Base-by-base conservation (phyloP, 768 basidiomycete species). In the Leccinum truebloodii region DNA sequence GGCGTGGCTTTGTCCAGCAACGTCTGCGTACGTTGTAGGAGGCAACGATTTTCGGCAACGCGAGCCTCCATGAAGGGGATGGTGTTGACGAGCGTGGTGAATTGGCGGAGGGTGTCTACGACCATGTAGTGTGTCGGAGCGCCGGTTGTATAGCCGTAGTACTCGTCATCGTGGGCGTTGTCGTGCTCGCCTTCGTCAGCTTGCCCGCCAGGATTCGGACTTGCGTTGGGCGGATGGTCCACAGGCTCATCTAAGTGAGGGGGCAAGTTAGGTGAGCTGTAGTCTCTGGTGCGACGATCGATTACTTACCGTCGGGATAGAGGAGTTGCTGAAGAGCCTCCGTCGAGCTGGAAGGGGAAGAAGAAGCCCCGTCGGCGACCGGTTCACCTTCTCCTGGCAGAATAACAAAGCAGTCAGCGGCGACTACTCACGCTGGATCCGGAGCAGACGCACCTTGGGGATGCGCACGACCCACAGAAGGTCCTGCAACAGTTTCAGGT, bases 101-200 rank as follows among this genome's bases (percentile, higher is more conserved):
- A 64, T 57, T 63, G 61, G 14, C 72, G 69, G n/a, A 73, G 72
- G 52, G 63, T 39, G 16, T 75, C 73, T 51, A 72, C 54, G 32
- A 72, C 62, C 66, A 64, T 66, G 52, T 69, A 51, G 51, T 61
- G 70, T 49, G 22, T 64, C 5, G 70, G 73, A 2, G 57, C 69
- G 13, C 63, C 63, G 35, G 63, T 54, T 32, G 28, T 52, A 28
- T 63, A 62, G 20, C 51, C 48, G 32, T 34, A 32, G 9, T 52
- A 4, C 14, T 50, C 52, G 2, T 52, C 44, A 3, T 34, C 50
- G n/a, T 20, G 30, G 34, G 16, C 30, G 0, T 58, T 28, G 46
- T 57, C 41, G 48, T 10, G 9, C 1, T 58, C 54, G 13, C 57
- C 61, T 35, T 58, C 59, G 9, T 67, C 51, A 39, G 6, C 51